Base-by-base conservation (phyloP, 2,329 filamentous ascomycete species). In the Ceratocystis cubensis region DNA sequence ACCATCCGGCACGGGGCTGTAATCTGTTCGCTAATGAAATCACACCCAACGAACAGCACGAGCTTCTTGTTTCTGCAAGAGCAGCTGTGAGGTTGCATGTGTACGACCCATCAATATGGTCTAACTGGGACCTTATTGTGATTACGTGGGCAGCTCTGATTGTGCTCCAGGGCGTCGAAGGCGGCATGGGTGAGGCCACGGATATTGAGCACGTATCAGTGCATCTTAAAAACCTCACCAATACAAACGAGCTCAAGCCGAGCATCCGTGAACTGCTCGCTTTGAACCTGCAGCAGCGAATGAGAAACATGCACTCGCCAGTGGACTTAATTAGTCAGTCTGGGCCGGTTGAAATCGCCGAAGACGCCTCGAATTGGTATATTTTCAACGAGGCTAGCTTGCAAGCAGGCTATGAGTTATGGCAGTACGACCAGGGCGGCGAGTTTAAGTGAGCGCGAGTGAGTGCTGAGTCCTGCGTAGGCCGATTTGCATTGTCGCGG, bases 121-220 rank as follows among this genome's bases (percentile, higher is more conserved):
- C 75, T 3, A 78, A 78, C 57, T 78, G 75, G 74, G 77, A 78
- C 53, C 70, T 78, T 0, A 73, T 78, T 22, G 76, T 78, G 69
- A 78, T 78, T 63, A 77, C 76, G 0, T 78, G 76, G 76, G 76
- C 77, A 5, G 76, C 76, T 1, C 70, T 78, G 7, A 75, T 78
- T n/a, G 75, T 78, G 1, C 69, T 78, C 0, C 76, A 78, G 67
- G 77, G 74, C 1, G 71, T 77, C 2, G 75, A 78, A 66, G 75
- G 75, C 1, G 76, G 76, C 0, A 74, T 75, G 8, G 75, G 75
- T 0, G 75, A 78, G 64, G 68, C 71, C 1, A 8, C 45, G 73
- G 73, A 74, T 30, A 62, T 74, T 3, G 69, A 71, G 3, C 72
- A 72, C 6, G 73, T 74, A 1, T 69, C 71, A 1, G 64, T 73